These are phyloP conservation scores for Ogataea allantospora DNA, from an alignment of 805 yeast species.

Conservation along the genomic window DNA sequence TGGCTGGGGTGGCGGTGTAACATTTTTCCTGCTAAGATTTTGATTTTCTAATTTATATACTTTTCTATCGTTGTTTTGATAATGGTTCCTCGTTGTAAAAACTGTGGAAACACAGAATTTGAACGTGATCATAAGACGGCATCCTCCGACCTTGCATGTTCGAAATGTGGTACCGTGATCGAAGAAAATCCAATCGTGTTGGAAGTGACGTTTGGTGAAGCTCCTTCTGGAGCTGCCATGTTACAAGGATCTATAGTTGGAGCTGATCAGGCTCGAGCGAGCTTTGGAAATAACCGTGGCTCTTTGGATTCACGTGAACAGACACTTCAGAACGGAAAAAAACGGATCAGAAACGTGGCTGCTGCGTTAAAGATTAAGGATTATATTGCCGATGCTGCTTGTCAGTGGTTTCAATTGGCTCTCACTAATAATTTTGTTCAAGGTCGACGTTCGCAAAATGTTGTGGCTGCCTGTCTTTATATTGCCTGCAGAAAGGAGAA, in stretches of 20 bases:
- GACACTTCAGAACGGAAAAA: slow-evolving; percentile 79
- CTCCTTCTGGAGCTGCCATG: slow-evolving; percentile 89
- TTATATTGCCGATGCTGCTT: slow-evolving; percentile 80
- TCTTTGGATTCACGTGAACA: slow-evolving; percentile 86
- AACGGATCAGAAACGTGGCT: slow-evolving; percentile 78
- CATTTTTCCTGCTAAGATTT: neutral
- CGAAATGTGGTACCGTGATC: slow-evolving; percentile 78
- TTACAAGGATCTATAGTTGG: slow-evolving; percentile 94
- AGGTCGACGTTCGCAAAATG: slow-evolving; percentile 95
- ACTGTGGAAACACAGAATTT: slow-evolving; percentile 55
- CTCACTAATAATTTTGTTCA: slow-evolving; percentile 87
- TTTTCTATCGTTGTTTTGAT: slow-evolving; percentile 1
- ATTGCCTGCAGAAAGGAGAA: slow-evolving; percentile 89
- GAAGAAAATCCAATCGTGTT: slow-evolving; percentile 94
- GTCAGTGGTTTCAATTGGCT: slow-evolving; percentile 86
- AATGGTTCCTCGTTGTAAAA: slow-evolving; percentile 30
- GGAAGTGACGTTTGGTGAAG: slow-evolving; percentile 92
- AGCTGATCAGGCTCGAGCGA: slow-evolving; percentile 78
- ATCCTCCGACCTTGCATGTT: slow-evolving; percentile 78
- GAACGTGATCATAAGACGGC: slow-evolving; percentile 53
- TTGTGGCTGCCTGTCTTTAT: slow-evolving; percentile 90
- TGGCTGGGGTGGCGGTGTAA: slow-evolving; percentile 9
- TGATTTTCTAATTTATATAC: neutral
- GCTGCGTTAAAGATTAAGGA: slow-evolving; percentile 77
- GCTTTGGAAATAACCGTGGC: slow-evolving; percentile 65